Conservation (phyloP, 2,329 filamentous ascomycete species). For the Cryphonectria nitschkei region DNA sequence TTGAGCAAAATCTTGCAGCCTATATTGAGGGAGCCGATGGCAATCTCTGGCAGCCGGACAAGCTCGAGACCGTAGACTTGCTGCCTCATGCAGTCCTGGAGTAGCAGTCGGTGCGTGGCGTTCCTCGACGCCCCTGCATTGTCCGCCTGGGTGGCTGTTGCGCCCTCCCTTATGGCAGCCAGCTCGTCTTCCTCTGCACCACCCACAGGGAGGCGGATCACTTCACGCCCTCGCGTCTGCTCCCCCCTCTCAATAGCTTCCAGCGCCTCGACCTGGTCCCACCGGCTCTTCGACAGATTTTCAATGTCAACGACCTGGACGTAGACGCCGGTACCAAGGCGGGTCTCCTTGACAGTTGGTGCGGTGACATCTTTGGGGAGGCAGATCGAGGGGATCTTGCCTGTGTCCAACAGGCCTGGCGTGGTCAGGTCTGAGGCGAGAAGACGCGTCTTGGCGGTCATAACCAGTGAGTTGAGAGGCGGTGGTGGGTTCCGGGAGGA, state of each 20-base stretch:
- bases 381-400: slow-evolving; percentile 43
- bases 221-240: slow-evolving; percentile 74
- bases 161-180: slow-evolving; percentile 39
- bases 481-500: slow-evolving; percentile 58
- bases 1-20: slow-evolving; percentile 81
- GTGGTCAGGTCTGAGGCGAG: slow-evolving; percentile 76
- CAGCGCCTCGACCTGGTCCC: slow-evolving; percentile 85
- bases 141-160: slow-evolving; percentile 7
- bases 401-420: slow-evolving; percentile 53
- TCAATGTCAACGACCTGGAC: slow-evolving; percentile 88
- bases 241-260: slow-evolving; percentile 76
- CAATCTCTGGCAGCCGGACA: slow-evolving; percentile 65
- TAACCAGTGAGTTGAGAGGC: slow-evolving; percentile 71
- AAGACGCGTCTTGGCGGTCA: slow-evolving; percentile 80
- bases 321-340: slow-evolving; percentile 64
- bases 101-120: slow-evolving; percentile 76
- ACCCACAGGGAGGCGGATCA: slow-evolving; percentile 67
- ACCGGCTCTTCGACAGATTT: slow-evolving; percentile 77
- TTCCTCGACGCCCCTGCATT: slow-evolving; percentile 38
- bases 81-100: slow-evolving; percentile 78
- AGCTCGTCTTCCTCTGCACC: slow-evolving; percentile 51
- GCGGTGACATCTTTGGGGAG: slow-evolving; percentile 64
- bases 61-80: slow-evolving; percentile 76
- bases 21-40: slow-evolving; percentile 67
- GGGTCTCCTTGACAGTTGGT: slow-evolving; percentile 56